Conservation (phyloP, 2,329 filamentous ascomycete species). For the Colletotrichum magnum region DNA sequence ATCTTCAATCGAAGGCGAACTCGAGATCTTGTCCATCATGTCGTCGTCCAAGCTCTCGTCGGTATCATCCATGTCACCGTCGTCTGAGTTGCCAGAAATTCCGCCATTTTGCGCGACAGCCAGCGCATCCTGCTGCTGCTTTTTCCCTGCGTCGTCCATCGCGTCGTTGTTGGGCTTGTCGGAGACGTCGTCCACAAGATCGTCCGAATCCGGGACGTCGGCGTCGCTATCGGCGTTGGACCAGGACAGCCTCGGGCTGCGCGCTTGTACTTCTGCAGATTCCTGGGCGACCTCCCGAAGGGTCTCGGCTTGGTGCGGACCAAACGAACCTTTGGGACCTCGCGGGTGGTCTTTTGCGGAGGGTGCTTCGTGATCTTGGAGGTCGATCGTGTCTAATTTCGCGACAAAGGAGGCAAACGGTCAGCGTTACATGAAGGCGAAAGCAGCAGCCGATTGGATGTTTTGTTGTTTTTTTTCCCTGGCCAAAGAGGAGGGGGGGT, state of each 20-base stretch:
- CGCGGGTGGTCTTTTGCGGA: conserved; percentile 86
- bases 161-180: conserved; percentile 53
- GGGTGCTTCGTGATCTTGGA: conserved; percentile 86
- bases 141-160: conserved; percentile 46
- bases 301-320: conserved; percentile 88
- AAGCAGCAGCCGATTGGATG: conserved; percentile 8
- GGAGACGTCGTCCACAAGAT: conserved; percentile 57
- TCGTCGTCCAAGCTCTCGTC: conserved; percentile 87
- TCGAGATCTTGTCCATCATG: conserved; percentile 98
- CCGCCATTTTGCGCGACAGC: conserved; percentile 75
- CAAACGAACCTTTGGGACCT: conserved; percentile 57
- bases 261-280: conserved; percentile 78
- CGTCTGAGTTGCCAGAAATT: conserved; percentile 63
- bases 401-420: conserved; percentile 26
- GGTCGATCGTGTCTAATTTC: conserved; percentile 87
- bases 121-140: conserved; percentile 57
- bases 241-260: conserved; percentile 74
- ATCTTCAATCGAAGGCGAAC: conserved; percentile 98
- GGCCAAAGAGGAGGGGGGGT: conserved; percentile 20
- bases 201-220: conserved; percentile 61
- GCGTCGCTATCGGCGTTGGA: conserved; percentile 54
- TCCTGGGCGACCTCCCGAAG: conserved; percentile 86
- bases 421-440: conserved; percentile 37
- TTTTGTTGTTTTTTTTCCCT: conserved; percentile 13
- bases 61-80: conserved; percentile 76